These are phyloP conservation scores for Lachancea quebecensis DNA, from an alignment of 805 yeast species.

Conservation along the genomic window DNA sequence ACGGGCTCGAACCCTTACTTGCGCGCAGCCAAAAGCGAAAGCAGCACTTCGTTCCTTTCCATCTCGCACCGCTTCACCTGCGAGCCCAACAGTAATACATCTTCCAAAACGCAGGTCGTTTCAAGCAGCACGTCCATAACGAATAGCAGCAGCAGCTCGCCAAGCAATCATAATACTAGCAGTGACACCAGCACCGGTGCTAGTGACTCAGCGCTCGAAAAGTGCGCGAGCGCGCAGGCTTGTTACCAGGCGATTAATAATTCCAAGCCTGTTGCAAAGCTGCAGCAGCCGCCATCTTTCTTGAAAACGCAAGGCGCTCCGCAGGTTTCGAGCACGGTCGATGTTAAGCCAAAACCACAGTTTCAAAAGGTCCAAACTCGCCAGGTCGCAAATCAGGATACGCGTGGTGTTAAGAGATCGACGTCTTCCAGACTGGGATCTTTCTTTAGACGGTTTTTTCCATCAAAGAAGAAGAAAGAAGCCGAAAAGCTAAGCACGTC, in stretches of 20 bases:
- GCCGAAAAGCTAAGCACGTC: background rate
- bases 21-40: background rate
- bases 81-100: slow-evolving; percentile 1
- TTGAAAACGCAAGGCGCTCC: no score
- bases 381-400: background rate
- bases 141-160: slow-evolving; percentile 13
- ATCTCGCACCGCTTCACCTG: background rate
- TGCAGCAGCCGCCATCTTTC: no score
- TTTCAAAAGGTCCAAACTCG: no score
- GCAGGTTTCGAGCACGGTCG: no score
- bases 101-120: slow-evolving; percentile 10
- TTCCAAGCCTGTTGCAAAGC: no score
- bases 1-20: background rate
- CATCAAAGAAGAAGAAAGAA: slow-evolving; percentile 6
- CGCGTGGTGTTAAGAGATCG: slow-evolving; percentile 1
- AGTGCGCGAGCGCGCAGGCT: no score
- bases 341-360: no score
- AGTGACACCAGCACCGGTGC: slow-evolving; percentile 7
- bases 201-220: background rate
- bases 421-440: slow-evolving; percentile 9
- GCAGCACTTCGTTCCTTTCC: slow-evolving; percentile 2
- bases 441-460: slow-evolving; percentile 13
- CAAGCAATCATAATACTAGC: slow-evolving; percentile 7
- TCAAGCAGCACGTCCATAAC: slow-evolving; percentile 11
- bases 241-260: no score